Evolutionary conservation across 768 basidiomycete genomes (phyloP).

Genomic region (Lactarius vividus): DNA sequence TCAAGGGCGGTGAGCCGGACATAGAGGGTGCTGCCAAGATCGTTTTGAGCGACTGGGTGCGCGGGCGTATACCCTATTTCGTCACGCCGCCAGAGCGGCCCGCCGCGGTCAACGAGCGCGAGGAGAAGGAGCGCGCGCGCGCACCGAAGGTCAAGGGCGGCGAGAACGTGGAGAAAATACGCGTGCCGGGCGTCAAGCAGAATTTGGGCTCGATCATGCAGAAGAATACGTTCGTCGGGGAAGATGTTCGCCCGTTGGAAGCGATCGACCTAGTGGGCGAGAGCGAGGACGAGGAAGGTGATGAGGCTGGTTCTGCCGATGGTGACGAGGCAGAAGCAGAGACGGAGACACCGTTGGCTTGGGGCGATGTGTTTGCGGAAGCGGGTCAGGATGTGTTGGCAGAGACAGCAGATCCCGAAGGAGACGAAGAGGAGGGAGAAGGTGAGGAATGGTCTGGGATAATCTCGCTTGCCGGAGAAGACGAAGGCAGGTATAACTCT

Average conservation of each 20-base stretch:
- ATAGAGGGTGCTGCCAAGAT: constrained; percentile 92
- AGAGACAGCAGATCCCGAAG: constrained; percentile 27
- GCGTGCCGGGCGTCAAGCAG: constrained; percentile 71
- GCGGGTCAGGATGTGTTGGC: constrained; percentile 24
- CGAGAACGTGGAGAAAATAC: constrained; percentile 30
- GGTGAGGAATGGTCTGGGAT: constrained; percentile 31
- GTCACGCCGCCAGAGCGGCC: constrained; percentile 85
- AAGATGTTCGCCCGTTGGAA: constrained; percentile 73
- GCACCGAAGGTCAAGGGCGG: constrained; percentile 46
- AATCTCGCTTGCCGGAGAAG: constrained; percentile 22
- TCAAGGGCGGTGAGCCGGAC: constrained; percentile 95
- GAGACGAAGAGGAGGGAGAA: constrained; percentile 31
- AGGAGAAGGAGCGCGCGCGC: constrained; percentile 43
- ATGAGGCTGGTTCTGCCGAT: constrained; percentile 40
- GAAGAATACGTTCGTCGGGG: constrained; percentile 82
- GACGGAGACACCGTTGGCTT: constrained; percentile 55
- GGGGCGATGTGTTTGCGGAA: constrained; percentile 86
- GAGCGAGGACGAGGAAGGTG: constrained; percentile 39
- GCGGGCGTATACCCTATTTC: constrained; percentile 96
- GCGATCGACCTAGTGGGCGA: constrained; percentile 39
- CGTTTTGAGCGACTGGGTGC: constrained; percentile 92
- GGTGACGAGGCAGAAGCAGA: constrained; percentile 38
- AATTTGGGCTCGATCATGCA: constrained; percentile 84
- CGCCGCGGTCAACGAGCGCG: constrained; percentile 63
- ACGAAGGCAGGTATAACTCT: constrained; percentile 18